phyloP scores from a whole-genome alignment of 1,284 basidiomycete genomes.

The Meira miltonrushii region DNA sequence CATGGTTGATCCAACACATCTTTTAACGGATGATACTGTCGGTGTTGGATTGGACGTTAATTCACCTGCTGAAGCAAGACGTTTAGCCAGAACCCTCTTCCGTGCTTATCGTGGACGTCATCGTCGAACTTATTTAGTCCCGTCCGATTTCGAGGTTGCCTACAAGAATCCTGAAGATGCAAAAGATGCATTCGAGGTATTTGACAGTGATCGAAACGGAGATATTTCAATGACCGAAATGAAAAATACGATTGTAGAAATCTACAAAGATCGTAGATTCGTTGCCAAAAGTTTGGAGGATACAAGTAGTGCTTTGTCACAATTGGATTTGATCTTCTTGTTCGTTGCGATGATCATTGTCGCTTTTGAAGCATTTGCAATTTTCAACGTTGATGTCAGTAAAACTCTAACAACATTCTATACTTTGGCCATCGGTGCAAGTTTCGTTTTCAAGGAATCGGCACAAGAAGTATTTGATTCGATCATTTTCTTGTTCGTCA shows the following conservation, averaged over 20 bases:
- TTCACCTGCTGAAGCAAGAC: conserved; percentile 53
- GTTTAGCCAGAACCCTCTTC: conserved; percentile 67
- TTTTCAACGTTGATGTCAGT: conserved; percentile 45
- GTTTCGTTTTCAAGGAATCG: conserved; percentile 49
- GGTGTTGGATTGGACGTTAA: conserved; percentile 46
- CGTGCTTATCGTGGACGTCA: conserved; percentile 59
- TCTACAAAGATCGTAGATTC: conserved; percentile 48
- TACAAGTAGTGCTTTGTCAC: conserved; percentile 43
- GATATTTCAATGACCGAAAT: conserved; percentile 73
- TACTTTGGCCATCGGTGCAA: conserved; percentile 46
- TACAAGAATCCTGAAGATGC: conserved; percentile 62
- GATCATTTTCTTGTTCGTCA: conserved; percentile 49
- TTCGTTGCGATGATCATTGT: conserved; percentile 33
- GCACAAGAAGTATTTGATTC: conserved; percentile 48
- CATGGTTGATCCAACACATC: conserved; percentile 31
- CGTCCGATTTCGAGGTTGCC: conserved; percentile 67
- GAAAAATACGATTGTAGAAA: conserved; percentile 62
- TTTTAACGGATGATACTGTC: conserved; percentile 29
- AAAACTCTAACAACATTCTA: conserved; percentile 48
- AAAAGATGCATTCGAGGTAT: conserved; percentile 66
- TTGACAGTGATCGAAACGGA: conserved; percentile 66
- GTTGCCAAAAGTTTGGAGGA: conserved; percentile 44
- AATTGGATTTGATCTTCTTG: conserved; percentile 39
- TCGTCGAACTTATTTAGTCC: conserved; percentile 61
- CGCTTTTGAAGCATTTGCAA: conserved; percentile 45